Base-by-base conservation (phyloP, 1,139 yeast genomes). In the Taphrina sp. region DNA sequence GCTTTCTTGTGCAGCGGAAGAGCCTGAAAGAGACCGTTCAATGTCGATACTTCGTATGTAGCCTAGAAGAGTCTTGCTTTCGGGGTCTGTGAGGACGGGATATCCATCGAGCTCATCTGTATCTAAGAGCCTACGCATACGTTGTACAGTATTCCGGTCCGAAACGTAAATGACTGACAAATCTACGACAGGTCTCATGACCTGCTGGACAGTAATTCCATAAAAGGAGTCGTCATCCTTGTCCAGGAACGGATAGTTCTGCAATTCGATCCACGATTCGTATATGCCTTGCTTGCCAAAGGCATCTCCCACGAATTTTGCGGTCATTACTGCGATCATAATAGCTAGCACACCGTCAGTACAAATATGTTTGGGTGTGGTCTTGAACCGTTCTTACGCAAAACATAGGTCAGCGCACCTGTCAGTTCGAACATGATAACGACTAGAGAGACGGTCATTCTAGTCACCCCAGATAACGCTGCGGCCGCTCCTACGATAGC, bases 401-500 rank as follows among this genome's bases (percentile, higher is more conserved):
- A n/a, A 5, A 80, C 84, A 64, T 80, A 80, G 26, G 80, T 77
- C 61, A 80, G 76, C 5, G 82, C 77, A 23, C 82, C 79, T 1
- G 85, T 81, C 52, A 80, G 68, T 63, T 80, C 85, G 65, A 81
- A 81, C 57, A 80, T 65, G 53, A 81, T 80, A 4, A 80, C 79
- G 24, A 35, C 42, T n/a, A 45, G 52, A 3, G 85, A 79, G 35
- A 81, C 77, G 58, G 80, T 80, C 85, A 80, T 81, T 59, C 85
- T 69, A 0, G 85, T 80, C 2, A 80, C 80, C 1, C 85, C 85
- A 0, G 85, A 85, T 81, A 80, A 78, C 60, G 80, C 79, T 0
- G 85, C 81, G 3, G 85, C 85, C 0, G 85, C 85, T 5, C 81
- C 78, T 1, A 80, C 80, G 80, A 80, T 79, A 2, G 84, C 76